phyloP scores from a whole-genome alignment of 2,329 filamentous ascomycete genomes.

The Xylaria sp. region DNA sequence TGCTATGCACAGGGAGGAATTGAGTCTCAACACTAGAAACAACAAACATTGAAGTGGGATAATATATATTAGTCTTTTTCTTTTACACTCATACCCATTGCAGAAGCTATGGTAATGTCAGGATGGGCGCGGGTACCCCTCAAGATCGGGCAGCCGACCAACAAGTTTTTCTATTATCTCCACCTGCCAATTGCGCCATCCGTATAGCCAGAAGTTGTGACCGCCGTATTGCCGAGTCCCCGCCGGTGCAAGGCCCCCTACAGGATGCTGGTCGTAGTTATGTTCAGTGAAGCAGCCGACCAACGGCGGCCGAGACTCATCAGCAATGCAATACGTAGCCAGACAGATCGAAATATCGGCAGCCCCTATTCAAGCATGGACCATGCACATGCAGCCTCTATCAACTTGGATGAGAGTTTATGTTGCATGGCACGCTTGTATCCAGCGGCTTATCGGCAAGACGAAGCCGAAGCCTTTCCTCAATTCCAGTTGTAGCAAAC shows the following conservation, averaged over 20 bases:
- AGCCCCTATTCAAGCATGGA: constrained; percentile 14
- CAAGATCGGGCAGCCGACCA: constrained; percentile 1
- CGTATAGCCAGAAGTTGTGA: constrained; percentile 2
- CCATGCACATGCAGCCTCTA: not conserved
- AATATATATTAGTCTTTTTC: constrained; percentile 27
- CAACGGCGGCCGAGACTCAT: constrained; percentile 6
- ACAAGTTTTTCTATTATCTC: constrained; percentile 11
- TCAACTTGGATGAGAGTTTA: not conserved
- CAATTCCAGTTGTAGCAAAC: constrained; percentile 21
- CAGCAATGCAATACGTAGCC: constrained; percentile 7
- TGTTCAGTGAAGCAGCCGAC: not conserved
- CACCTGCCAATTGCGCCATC: constrained; percentile 7
- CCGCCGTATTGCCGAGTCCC: not conserved
- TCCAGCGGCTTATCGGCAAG: constrained; percentile 21
- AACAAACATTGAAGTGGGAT: constrained; percentile 5
- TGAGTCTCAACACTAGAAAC: not conserved
- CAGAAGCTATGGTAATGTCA: constrained; percentile 1
- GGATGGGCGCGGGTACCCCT: not conserved
- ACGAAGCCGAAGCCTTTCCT: constrained; percentile 8
- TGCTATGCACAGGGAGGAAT: not conserved
- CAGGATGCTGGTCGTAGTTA: not conserved
- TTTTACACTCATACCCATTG: constrained; percentile 18
- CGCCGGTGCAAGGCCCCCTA: not conserved
- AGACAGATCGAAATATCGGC: constrained; percentile 1
- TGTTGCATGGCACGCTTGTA: constrained; percentile 9